These are phyloP conservation scores for Ustilago crameri DNA, from an alignment of 1,284 basidiomycete species.

Conservation along the genomic window DNA sequence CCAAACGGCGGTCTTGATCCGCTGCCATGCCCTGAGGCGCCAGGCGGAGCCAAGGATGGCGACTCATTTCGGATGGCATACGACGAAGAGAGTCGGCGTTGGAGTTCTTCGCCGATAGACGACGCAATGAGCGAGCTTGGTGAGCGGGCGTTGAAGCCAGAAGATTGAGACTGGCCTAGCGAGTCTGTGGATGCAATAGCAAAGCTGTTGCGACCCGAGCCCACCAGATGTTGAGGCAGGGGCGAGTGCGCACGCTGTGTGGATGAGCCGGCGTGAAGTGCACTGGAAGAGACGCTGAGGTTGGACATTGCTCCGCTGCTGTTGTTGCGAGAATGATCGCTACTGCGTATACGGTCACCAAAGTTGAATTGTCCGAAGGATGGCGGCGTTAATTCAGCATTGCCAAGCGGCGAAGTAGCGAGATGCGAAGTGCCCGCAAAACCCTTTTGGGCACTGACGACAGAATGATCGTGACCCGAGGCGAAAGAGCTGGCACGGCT, in stretches of 20 bases:
- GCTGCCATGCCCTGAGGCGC: neutral
- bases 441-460: constrained; percentile 6
- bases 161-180: constrained; percentile 2
- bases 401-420: constrained; percentile 1
- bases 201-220: constrained; percentile 5
- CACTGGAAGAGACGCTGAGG: constrained; percentile 12
- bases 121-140: constrained; percentile 14
- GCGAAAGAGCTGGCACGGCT: constrained; percentile 37
- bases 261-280: constrained; percentile 1
- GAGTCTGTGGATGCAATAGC: constrained; percentile 10
- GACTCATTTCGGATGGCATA: constrained; percentile 7
- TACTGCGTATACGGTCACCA: constrained; percentile 19
- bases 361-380: constrained; percentile 12
- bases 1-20: constrained; percentile 35
- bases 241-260: constrained; percentile 18
- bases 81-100: constrained; percentile 26
- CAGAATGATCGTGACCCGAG: constrained; percentile 18
- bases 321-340: constrained; percentile 36
- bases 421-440: constrained; percentile 3
- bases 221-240: constrained; percentile 1
- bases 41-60: constrained; percentile 6
- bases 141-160: constrained; percentile 8
- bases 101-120: constrained; percentile 8
- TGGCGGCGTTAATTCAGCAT: constrained; percentile 1
- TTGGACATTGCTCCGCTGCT: constrained; percentile 22